phyloP scores from a whole-genome alignment of 1,284 basidiomycete species.

The Ceratobasidium sp. region DNA sequence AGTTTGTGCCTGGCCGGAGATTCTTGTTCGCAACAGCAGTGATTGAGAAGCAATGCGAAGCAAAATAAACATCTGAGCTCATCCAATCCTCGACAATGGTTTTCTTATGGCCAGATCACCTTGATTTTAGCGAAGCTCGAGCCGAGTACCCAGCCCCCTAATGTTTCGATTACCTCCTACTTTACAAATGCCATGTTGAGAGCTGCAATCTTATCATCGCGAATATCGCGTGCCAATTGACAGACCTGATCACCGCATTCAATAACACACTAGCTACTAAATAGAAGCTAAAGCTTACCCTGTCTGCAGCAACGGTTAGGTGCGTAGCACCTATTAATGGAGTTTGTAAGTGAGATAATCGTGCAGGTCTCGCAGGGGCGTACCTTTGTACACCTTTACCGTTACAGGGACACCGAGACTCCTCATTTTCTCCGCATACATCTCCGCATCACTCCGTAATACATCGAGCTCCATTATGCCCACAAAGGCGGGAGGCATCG shows the following conservation, averaged over 20 bases:
- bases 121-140: too few species aligned
- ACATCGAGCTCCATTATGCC: constrained; percentile 71
- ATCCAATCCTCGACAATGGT: too few species aligned
- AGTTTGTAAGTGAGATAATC: background rate
- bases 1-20: too few species aligned
- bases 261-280: background rate
- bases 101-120: too few species aligned
- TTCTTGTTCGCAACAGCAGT: too few species aligned
- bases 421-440: constrained; percentile 72
- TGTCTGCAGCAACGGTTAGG: constrained; percentile 8
- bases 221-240: constrained; percentile 18
- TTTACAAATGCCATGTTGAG: constrained; percentile 24
- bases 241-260: background rate
- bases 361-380: background rate
- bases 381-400: constrained; percentile 65
- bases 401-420: constrained; percentile 69
- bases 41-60: too few species aligned
- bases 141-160: too few species aligned
- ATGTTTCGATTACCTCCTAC: background rate
- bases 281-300: background rate
- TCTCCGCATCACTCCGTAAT: constrained; percentile 73
- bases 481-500: constrained; percentile 55
- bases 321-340: background rate
- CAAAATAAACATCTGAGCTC: too few species aligned
- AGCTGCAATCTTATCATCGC: constrained; percentile 7